Conservation (phyloP, 345 rosid genomes). For the Boechera retrofracta region DNA sequence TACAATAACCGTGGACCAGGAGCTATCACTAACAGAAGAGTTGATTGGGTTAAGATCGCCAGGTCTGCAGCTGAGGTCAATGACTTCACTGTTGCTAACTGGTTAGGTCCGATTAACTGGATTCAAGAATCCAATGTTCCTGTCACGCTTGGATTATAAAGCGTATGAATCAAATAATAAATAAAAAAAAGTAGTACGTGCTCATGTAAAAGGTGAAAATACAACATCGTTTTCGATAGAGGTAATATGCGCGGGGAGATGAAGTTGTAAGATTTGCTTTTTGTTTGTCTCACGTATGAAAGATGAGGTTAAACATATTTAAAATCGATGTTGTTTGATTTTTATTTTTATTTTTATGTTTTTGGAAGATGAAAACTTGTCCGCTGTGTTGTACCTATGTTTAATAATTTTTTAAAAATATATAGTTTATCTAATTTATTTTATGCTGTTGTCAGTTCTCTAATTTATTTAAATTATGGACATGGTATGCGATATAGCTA, state of each 20-base stretch:
- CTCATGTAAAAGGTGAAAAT: constrained; percentile 31
- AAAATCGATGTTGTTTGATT: constrained; percentile 24
- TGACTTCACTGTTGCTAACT: constrained; percentile 50
- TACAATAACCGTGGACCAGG: constrained; percentile 73
- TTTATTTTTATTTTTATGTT: constrained; percentile 6
- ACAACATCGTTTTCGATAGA: constrained; percentile 33
- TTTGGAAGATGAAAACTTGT: constrained; percentile 10
- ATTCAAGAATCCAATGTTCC: constrained; percentile 52
- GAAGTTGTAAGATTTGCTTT: constrained; percentile 38
- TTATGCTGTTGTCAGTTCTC: background rate
- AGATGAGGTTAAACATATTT: background rate
- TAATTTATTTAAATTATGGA: background rate
- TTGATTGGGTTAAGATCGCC: constrained; percentile 58
- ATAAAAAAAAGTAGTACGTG: constrained; percentile 29
- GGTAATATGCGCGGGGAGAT: constrained; percentile 24
- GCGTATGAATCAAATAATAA: background rate
- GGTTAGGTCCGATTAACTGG: constrained; percentile 56
- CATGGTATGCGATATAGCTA: background rate
- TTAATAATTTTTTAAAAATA: constrained; percentile 1
- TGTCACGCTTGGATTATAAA: constrained; percentile 49
- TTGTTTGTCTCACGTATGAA: constrained; percentile 39
- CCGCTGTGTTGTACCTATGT: constrained; percentile 29
- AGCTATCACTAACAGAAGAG: constrained; percentile 52
- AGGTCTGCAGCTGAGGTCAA: constrained; percentile 47
- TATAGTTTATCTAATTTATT: background rate